Evolutionary conservation across 768 basidiomycete species (phyloP), one percentile per base, ranked within the genome.

Genomic region (Tulasnella sp.): DNA sequence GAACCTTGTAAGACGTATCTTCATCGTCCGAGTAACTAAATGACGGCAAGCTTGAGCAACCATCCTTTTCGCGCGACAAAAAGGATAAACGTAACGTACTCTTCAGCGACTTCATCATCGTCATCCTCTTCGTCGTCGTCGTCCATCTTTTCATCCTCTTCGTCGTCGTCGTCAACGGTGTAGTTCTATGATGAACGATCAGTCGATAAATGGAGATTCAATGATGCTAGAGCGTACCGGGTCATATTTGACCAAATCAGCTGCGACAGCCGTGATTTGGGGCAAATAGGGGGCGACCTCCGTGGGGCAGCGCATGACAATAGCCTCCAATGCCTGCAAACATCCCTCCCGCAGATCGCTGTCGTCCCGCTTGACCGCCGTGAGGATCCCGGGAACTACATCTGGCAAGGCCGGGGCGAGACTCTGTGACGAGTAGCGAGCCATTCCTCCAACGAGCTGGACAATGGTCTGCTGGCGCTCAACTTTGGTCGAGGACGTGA

Each of bases 1-100:
- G 90, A 72, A 97, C 93, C 80, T 98, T 98, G 86, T 97, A 98
- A 0, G 96, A 98, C 12, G 91, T 92, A 78, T 99, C 97, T 79
- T 98, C 97, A 72, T 99, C 97, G 76, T 99, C 97, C 6, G 94
- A 94, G 79, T 97, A 98, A 75, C 93, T 95, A 17, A 16, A 41
- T 40, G 11, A 68, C 41, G 32, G 36, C 14, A 69, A 63, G 70
- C 62, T 32, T 77, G 68, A 63, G n/a, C n/a, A n/a, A n/a, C n/a
- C n/a, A n/a, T n/a, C n/a, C n/a, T n/a, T n/a, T n/a, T n/a, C n/a
- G n/a, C n/a, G n/a, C n/a, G n/a, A n/a, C n/a, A n/a, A n/a, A n/a
- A n/a, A n/a, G n/a, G n/a, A n/a, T n/a, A n/a, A n/a, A n/a, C n/a
- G n/a, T 19, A 14, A 81, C 89, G 77, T 77, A 91, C 90, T 91